A percentile compares a stretch with the other conserved stretches of the same genome.
Conservation (phyloP, 2,329 filamentous ascomycete species). For the Botryotinia narcissicola region DNA sequence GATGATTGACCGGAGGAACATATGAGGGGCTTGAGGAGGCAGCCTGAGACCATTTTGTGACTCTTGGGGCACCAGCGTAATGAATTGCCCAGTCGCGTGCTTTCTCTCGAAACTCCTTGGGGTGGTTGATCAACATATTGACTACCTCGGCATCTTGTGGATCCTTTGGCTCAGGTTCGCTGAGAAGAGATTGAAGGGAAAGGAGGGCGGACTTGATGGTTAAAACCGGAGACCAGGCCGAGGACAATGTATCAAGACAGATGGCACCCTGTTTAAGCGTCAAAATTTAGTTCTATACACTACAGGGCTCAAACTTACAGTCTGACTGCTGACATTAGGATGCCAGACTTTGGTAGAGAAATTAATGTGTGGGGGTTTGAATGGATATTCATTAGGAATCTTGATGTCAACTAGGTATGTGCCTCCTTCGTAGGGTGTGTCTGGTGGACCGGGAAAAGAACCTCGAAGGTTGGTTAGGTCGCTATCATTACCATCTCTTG, state of each 20-base stretch:
- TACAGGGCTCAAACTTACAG: constrained; percentile 55
- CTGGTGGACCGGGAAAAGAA: constrained; percentile 80
- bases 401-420: constrained; percentile 79
- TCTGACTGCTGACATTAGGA: constrained; percentile 92
- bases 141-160: constrained; percentile 97
- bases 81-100: constrained; percentile 89
- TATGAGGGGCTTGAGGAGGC: constrained; percentile 39
- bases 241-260: constrained; percentile 87
- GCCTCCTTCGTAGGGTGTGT: constrained; percentile 90
- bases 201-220: constrained; percentile 95
- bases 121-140: constrained; percentile 78
- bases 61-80: constrained; percentile 72
- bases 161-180: constrained; percentile 91
- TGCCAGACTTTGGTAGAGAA: constrained; percentile 97
- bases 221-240: constrained; percentile 91
- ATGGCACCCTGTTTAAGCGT: constrained; percentile 73
- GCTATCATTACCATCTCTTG: constrained; percentile 52
- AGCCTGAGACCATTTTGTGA: constrained; percentile 48
- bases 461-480: constrained; percentile 82
- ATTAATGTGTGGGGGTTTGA: constrained; percentile 85
- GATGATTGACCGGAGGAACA: constrained; percentile 30
- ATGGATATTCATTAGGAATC: constrained; percentile 88
- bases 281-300: not conserved
- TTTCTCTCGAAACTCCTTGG: constrained; percentile 73
- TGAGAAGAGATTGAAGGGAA: constrained; percentile 88